phyloP scores from a whole-genome alignment of 805 yeast species.

The Ascoidea asiatica region DNA sequence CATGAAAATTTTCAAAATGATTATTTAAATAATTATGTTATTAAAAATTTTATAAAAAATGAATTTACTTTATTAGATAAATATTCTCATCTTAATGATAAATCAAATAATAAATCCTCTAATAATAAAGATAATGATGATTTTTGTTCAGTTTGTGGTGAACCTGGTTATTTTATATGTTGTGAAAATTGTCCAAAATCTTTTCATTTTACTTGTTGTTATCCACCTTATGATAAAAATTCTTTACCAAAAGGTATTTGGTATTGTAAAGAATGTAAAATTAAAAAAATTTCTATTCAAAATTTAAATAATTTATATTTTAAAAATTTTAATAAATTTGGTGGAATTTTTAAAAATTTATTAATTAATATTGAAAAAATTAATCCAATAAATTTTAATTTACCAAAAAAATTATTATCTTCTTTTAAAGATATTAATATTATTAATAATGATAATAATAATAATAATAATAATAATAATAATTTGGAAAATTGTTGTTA shows the following conservation, averaged over 20 bases:
- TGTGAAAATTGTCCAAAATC: conserved; percentile 90
- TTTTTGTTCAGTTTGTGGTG: conserved; percentile 83
- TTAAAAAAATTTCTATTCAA: conserved; percentile 22
- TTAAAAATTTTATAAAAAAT: too few relatives aligned
- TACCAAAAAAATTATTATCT: conserved; percentile 61
- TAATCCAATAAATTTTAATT: conserved; percentile 52
- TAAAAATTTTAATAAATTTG: conserved; percentile 13
- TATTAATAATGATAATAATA: conserved; percentile 28
- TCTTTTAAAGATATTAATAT: conserved; percentile 52
- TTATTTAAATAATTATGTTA: too few relatives aligned
- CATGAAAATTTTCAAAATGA: not conserved
- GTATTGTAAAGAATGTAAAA: conserved; percentile 71
- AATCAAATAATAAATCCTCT: not conserved
- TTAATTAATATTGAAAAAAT: conserved; percentile 41
- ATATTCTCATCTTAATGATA: not conserved
- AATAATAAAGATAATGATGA: conserved; percentile 49
- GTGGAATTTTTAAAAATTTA: conserved; percentile 39
- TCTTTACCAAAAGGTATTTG: conserved; percentile 77
- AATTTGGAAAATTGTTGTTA: conserved; percentile 60
- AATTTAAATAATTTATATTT: conserved; percentile 13
- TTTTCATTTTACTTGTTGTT: conserved; percentile 83
- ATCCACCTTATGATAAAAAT: conserved; percentile 75
- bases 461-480: conserved; percentile 53
- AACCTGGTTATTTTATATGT: conserved; percentile 79
- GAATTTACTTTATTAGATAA: not conserved